These are phyloP conservation scores for Leavenworthia alabamica DNA, from an alignment of 345 rosid species.

Conservation along the genomic window DNA sequence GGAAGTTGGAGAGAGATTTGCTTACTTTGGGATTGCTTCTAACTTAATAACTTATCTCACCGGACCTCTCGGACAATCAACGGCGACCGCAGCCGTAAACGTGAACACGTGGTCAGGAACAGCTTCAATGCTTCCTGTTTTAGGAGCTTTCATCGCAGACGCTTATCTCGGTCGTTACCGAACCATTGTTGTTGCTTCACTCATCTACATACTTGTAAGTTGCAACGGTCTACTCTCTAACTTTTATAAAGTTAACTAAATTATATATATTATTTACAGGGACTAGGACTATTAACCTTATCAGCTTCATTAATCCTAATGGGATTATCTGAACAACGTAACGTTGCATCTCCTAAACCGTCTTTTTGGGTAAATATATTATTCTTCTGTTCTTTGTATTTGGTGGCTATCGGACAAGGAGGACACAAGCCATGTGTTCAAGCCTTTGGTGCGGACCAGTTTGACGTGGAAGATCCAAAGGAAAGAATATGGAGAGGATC, in stretches of 20 bases:
- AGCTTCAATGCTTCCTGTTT: constrained; percentile 36
- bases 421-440: constrained; percentile 35
- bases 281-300: constrained; percentile 48
- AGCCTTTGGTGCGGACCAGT: constrained; percentile 35
- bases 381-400: constrained; percentile 29
- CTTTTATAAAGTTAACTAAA: not conserved
- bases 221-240: constrained; percentile 14
- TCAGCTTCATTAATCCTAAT: no score
- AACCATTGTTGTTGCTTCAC: constrained; percentile 39
- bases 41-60: constrained; percentile 44
- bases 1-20: constrained; percentile 49
- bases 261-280: constrained; percentile 33
- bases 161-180: constrained; percentile 49
- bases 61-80: constrained; percentile 44
- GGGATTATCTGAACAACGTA: no score
- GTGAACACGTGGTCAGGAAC: constrained; percentile 48
- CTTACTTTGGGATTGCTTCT: constrained; percentile 40
- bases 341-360: no score
- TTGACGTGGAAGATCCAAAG: constrained; percentile 22
- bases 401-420: constrained; percentile 30
- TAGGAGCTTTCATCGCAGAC: constrained; percentile 48
- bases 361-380: constrained; percentile 29
- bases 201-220: constrained; percentile 38
- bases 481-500: constrained; percentile 21
- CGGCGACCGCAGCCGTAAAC: constrained; percentile 44